Percentiles rank a stretch among this genome's conserved stretches.
phyloP scores from a whole-genome alignment of 371 early-diverging fungal genomes.

The Capniomyces stellatus region DNA sequence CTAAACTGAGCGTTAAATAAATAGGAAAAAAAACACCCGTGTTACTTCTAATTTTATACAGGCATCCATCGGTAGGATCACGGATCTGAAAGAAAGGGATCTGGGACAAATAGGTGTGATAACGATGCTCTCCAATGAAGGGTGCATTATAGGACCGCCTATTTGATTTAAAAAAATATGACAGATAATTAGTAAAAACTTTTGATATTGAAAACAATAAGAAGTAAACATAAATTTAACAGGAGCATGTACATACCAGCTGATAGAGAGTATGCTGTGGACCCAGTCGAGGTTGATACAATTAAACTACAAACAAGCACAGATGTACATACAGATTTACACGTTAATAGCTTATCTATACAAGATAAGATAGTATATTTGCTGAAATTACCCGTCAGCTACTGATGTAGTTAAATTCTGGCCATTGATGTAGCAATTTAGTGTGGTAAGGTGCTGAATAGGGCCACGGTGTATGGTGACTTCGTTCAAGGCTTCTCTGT shows the following conservation, averaged over 20 bases:
- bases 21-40: neutral
- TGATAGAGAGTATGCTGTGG: constrained; percentile 84
- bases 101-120: constrained; percentile 93
- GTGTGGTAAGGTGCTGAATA: constrained; percentile 57
- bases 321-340: no score
- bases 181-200: constrained; percentile 6
- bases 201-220: neutral
- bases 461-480: constrained; percentile 73
- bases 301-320: constrained; percentile 36
- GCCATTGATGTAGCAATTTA: constrained; percentile 60
- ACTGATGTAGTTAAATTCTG: constrained; percentile 71
- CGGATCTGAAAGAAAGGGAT: constrained; percentile 81
- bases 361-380: no score
- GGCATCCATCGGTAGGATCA: constrained; percentile 65
- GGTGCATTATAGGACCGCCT: constrained; percentile 81
- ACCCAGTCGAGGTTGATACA: constrained; percentile 85
- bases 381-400: constrained; percentile 35
- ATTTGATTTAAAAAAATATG: neutral
- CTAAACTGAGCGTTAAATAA: neutral
- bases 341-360: no score
- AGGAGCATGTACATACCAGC: constrained; percentile 30
- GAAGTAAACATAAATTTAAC: neutral
- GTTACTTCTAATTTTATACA: constrained; percentile 38
- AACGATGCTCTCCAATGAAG: constrained; percentile 66
- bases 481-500: constrained; percentile 65